Conservation (phyloP, 1,284 basidiomycete species). For the Pholiota adiposa region DNA sequence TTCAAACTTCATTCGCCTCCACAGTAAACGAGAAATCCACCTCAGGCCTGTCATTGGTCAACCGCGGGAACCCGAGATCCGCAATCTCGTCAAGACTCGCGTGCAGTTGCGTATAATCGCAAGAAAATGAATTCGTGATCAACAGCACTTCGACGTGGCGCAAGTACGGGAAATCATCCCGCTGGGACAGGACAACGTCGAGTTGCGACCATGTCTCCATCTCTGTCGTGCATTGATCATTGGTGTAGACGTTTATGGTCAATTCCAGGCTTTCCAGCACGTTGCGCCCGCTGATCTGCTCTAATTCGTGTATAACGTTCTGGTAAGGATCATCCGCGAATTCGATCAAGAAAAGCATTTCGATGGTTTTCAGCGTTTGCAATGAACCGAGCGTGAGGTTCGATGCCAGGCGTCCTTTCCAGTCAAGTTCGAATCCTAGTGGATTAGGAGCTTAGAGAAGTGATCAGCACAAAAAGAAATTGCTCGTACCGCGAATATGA, state of each 20-base stretch:
- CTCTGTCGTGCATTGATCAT: constrained; percentile 13
- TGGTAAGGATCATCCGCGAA: constrained; percentile 16
- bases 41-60: not conserved
- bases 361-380: constrained; percentile 13
- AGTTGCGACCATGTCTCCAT: constrained; percentile 15
- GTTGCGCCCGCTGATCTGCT: constrained; percentile 15
- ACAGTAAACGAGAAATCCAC: constrained; percentile 9
- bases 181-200: constrained; percentile 13
- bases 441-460: not conserved
- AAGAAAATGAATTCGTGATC: not conserved
- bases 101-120: constrained; percentile 6
- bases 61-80: constrained; percentile 2
- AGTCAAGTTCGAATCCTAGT: constrained; percentile 11
- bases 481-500: not conserved
- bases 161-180: constrained; percentile 15
- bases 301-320: constrained; percentile 14
- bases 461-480: not conserved
- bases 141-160: not conserved
- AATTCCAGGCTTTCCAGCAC: constrained; percentile 14
- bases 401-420: constrained; percentile 2
- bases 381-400: constrained; percentile 7
- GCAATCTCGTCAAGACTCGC: constrained; percentile 9
- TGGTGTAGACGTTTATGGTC: constrained; percentile 12
- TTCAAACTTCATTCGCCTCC: constrained; percentile 2
- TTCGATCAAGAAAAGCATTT: constrained; percentile 6